Evolutionary conservation across 2,329 filamentous ascomycete genomes (phyloP), one percentile per base, ranked within the genome.

Genomic region (Phaeoacremonium minimum): DNA sequence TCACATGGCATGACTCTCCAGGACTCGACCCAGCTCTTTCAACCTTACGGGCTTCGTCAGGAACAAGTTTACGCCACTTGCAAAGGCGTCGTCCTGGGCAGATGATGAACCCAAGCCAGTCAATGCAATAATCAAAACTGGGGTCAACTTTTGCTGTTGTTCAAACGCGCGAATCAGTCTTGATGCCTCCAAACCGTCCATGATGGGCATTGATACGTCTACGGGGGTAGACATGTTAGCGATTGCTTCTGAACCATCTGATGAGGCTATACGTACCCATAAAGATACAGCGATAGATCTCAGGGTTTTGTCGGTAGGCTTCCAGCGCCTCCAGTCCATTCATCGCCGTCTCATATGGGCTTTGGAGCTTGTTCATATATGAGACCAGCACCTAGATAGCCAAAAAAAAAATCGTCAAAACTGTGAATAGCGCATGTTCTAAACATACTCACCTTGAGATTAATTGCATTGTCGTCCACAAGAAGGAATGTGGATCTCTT

Each of bases 311-410:
- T 31, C 64, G 57, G 38, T 67, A 69, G 18, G 52, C 52, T 6
- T 68, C 53, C 1, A 75, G 61, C 3, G 72, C 72, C 47, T 73
- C 62, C 2, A 65, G 55, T 6, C 72, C 72, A 43, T 75, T 63
- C 15, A 51, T 51, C 2, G 70, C 71, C 12, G 61, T 62, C n/a
- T 59, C 53, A 13, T 61, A 55, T 4, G 56, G 53, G n/a, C 53
- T 63, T 3, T 63, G 57, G 5, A 61, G 49, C 36, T 58, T 64
- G 3, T 51, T 47, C 28, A 64, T 56, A 16, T 60, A 63, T 0
- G 59, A 60, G 1, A 48, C 45, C 1, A 69, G 50, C 3, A 69
- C 50, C 26, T 57, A 53, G 7, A n/a, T n/a, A n/a, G n/a, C n/a
- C n/a, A n/a, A n/a, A n/a, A n/a, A n/a, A n/a, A n/a, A n/a, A n/a